Percentiles rank a stretch among this genome's conserved stretches.
phyloP scores from a whole-genome alignment of 805 yeast genomes.

The Wickerhamiella lipophila region DNA sequence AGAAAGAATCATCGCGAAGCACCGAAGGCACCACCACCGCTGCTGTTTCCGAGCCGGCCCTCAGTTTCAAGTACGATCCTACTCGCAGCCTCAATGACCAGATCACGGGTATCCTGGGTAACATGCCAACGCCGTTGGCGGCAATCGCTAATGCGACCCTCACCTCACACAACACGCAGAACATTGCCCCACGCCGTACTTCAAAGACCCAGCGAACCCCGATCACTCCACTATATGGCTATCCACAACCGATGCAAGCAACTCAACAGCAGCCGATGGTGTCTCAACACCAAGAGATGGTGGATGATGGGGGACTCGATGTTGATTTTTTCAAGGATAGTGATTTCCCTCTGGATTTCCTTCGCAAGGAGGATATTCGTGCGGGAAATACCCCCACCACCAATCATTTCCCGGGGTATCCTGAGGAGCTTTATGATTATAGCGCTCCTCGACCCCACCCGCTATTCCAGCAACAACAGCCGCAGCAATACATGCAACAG shows the following conservation, averaged over 20 bases:
- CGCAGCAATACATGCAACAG: conserved; percentile 12
- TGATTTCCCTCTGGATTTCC: conserved; percentile 13
- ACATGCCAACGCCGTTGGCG: conserved; percentile 23
- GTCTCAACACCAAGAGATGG: background rate
- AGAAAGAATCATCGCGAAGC: conserved; percentile 42
- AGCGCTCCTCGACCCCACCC: background rate
- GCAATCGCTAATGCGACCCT: conserved; percentile 25
- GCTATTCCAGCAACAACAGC: conserved; percentile 4
- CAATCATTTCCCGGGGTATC: conserved; percentile 7
- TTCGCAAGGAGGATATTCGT: conserved; percentile 12
- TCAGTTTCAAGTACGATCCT: conserved; percentile 54
- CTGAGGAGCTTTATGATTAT: conserved; percentile 11
- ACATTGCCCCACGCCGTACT: background rate
- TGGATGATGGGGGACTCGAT: conserved; percentile 7
- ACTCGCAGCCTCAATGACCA: conserved; percentile 29
- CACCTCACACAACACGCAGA: conserved; percentile 3
- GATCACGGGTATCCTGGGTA: conserved; percentile 23
- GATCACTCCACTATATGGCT: conserved; percentile 3
- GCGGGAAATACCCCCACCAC: conserved; percentile 12
- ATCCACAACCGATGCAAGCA: conserved; percentile 1
- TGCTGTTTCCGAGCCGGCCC: conserved; percentile 65
- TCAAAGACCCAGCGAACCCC: conserved; percentile 3
- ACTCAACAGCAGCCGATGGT: background rate
- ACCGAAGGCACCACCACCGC: conserved; percentile 55
- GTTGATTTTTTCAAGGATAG: conserved; percentile 10